Evolutionary conservation across 2,329 filamentous ascomycete species (phyloP).

Genomic region (Talaromyces islandicus): DNA sequence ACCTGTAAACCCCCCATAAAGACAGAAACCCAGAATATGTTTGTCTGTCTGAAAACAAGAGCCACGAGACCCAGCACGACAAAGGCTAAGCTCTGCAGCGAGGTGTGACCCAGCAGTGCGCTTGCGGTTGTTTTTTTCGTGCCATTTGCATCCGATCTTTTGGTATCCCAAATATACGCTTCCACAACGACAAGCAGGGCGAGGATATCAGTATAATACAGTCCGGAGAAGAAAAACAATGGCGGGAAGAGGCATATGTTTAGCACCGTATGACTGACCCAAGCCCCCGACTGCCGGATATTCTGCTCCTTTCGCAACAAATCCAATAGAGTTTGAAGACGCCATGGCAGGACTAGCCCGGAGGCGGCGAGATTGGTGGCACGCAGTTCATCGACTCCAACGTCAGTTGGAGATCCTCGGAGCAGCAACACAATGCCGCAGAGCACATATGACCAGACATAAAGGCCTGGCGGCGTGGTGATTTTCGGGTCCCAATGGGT

Average conservation of each 20-base stretch:
- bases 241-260: conserved; percentile 84
- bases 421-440: conserved; percentile 19
- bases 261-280: conserved; percentile 48
- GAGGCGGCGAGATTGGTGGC: conserved; percentile 32
- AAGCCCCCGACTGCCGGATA: conserved; percentile 23
- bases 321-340: conserved; percentile 51
- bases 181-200: conserved; percentile 71
- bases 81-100: conserved; percentile 29
- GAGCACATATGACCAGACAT: conserved; percentile 46
- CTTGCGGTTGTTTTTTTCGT: conserved; percentile 3
- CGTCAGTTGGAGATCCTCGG: conserved; percentile 24
- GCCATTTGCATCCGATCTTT: conserved; percentile 21
- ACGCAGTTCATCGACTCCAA: conserved; percentile 30
- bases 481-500: conserved; percentile 91
- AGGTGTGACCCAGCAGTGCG: conserved; percentile 10
- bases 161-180: conserved; percentile 53
- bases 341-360: conserved; percentile 36
- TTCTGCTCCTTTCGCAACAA: conserved; percentile 30
- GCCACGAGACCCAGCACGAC: conserved; percentile 58
- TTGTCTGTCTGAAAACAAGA: conserved; percentile 83
- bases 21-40: conserved; percentile 82
- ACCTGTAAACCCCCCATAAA: conserved; percentile 42
- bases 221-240: conserved; percentile 88
- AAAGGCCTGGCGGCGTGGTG: conserved; percentile 89
- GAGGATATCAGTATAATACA: conserved; percentile 92